These are phyloP conservation scores for Handroanthus guayacan DNA, from an alignment of 257 asterid genomes.

Conservation along the genomic window DNA sequence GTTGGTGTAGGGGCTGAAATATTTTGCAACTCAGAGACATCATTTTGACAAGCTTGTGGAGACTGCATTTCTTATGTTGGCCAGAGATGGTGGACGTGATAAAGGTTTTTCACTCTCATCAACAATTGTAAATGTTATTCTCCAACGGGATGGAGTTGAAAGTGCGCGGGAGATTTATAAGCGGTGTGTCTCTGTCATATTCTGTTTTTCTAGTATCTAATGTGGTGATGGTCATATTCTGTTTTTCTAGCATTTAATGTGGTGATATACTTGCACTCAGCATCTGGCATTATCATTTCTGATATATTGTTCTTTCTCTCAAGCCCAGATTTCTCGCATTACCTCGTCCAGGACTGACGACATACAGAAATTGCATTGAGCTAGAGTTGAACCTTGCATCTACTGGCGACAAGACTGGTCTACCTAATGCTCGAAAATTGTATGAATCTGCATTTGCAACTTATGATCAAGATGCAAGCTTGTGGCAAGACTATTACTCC, in stretches of 20 bases:
- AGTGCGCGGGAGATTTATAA: conserved; percentile 74
- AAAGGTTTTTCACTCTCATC: conserved; percentile 82
- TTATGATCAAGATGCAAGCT: conserved; percentile 67
- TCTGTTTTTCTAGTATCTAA: no score
- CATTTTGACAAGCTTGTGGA: conserved; percentile 81
- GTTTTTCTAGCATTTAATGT: no score
- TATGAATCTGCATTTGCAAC: conserved; percentile 85
- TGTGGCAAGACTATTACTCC: conserved; percentile 84
- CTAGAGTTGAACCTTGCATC: conserved; percentile 79
- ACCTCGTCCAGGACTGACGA: conserved; percentile 87
- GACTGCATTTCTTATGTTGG: conserved; percentile 54
- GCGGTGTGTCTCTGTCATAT: conserved; percentile 53
- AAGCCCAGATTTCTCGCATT: conserved; percentile 74
- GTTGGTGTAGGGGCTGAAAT: conserved; percentile 76
- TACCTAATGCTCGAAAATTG: conserved; percentile 70
- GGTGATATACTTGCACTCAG: not conserved
- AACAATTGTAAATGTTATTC: conserved; percentile 57
- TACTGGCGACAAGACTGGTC: conserved; percentile 60
- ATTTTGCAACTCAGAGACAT: conserved; percentile 63
- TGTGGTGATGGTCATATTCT: not conserved
- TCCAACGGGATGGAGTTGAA: conserved; percentile 76
- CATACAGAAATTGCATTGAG: conserved; percentile 70
- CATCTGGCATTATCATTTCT: conserved; percentile 24
- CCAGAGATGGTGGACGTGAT: conserved; percentile 83
- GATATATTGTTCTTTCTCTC: conserved; percentile 5